These are phyloP conservation scores for Monosporascus sp. DNA, from an alignment of 2,329 filamentous ascomycete genomes.

Conservation along the genomic window DNA sequence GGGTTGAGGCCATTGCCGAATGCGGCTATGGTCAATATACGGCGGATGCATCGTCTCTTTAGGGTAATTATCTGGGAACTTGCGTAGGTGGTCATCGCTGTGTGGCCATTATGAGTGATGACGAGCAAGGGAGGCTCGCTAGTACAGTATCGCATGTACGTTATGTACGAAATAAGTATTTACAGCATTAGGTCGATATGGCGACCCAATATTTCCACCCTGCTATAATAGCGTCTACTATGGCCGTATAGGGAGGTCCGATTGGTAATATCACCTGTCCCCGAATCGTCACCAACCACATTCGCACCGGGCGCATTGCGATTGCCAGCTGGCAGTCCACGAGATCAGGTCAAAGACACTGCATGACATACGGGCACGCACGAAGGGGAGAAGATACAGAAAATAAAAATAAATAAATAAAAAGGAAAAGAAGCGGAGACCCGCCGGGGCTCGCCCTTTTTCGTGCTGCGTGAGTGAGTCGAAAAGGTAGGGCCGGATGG, in stretches of 20 bases:
- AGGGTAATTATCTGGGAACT: neutral
- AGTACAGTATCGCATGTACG: no score
- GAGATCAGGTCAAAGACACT: neutral
- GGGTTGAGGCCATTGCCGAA: no score
- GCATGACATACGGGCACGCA: no score
- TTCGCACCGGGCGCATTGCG: neutral
- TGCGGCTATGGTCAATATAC: no score
- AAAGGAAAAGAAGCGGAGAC: no score
- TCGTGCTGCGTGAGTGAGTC: no score
- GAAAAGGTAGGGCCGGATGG: no score
- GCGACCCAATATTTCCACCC: neutral
- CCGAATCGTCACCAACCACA: neutral
- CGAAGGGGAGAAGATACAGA: no score
- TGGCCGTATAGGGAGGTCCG: neutral
- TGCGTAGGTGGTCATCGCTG: neutral
- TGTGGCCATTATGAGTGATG: neutral
- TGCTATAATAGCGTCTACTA: neutral
- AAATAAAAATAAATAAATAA: no score
- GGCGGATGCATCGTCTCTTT: no score
- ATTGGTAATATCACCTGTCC: neutral
- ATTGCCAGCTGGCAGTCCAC: neutral
- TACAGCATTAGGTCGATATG: neutral
- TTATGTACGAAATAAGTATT: neutral
- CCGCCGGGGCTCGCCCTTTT: no score
- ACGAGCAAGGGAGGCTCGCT: neutral